Evolutionary conservation across 1,284 basidiomycete genomes (phyloP).

Genomic region (Meira nashicola): DNA sequence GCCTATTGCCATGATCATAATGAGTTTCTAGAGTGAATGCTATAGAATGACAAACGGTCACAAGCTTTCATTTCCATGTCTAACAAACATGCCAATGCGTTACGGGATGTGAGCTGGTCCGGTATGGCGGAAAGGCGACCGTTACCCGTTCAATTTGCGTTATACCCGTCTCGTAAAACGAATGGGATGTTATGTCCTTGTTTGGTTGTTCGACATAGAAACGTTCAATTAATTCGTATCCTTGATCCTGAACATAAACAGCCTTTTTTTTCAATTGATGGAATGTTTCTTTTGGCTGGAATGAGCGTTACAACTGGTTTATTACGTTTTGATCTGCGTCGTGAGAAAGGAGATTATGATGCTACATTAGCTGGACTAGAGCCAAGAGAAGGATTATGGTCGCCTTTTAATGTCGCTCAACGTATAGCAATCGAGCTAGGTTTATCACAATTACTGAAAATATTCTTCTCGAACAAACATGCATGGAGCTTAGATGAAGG

Average conservation of each 20-base stretch:
- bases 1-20: no score
- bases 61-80: no score
- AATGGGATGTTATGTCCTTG: slow-evolving; percentile 2
- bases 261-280: slow-evolving; percentile 9
- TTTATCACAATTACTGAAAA: not conserved
- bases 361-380: slow-evolving; percentile 10
- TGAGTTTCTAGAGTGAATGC: no score
- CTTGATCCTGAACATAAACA: slow-evolving; percentile 11
- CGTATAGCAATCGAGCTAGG: slow-evolving; percentile 5
- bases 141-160: slow-evolving; percentile 5
- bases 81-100: slow-evolving; percentile 18
- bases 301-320: not conserved
- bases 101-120: slow-evolving; percentile 20
- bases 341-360: slow-evolving; percentile 10
- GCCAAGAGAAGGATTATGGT: slow-evolving; percentile 10
- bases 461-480: not conserved
- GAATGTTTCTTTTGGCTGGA: not conserved
- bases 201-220: not conserved
- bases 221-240: slow-evolving; percentile 6
- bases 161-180: slow-evolving; percentile 7
- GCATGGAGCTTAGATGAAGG: slow-evolving; percentile 12
- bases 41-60: no score
- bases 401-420: not conserved
- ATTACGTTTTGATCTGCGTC: slow-evolving; percentile 5
- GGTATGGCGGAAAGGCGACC: slow-evolving; percentile 3